Percentiles rank a stretch among this genome's conserved stretches.
Conservation (phyloP, 768 basidiomycete genomes). For the Tylopilus vinaceipallidus region DNA sequence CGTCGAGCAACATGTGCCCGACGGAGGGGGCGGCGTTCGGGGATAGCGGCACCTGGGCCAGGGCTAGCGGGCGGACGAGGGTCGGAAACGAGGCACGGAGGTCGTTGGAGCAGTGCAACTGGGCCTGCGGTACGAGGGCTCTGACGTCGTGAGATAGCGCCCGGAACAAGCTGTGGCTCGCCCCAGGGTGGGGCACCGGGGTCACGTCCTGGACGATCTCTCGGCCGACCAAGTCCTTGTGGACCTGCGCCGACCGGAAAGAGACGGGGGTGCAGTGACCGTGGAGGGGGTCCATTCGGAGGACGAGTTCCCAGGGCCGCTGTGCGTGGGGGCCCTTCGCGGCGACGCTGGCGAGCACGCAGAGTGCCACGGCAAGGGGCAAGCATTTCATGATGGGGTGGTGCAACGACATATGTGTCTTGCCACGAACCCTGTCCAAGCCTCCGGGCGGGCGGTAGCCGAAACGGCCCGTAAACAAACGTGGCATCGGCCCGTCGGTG, state of each 20-base stretch:
- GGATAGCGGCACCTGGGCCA: slow-evolving; percentile 13
- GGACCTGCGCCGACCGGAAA: slow-evolving; percentile 17
- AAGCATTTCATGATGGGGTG: slow-evolving; percentile 14
- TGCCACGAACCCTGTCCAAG: too few relatives aligned
- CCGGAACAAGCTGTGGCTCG: slow-evolving; percentile 15
- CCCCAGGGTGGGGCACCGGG: slow-evolving; percentile 5
- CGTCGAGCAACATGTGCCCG: slow-evolving; percentile 1
- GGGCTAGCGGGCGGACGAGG: neutral
- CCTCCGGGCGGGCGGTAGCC: too few relatives aligned
- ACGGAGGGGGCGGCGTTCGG: neutral
- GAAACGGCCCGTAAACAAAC: too few relatives aligned
- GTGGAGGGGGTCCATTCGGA: slow-evolving; percentile 17
- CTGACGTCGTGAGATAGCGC: slow-evolving; percentile 18
- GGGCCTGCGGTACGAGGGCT: slow-evolving; percentile 19
- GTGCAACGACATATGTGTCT: too few relatives aligned
- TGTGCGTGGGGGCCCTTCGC: slow-evolving; percentile 57
- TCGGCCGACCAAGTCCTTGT: slow-evolving; percentile 17
- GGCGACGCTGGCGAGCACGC: neutral
- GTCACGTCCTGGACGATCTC: slow-evolving; percentile 11
- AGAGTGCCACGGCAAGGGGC: slow-evolving; percentile 2
- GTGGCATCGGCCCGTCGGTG: too few relatives aligned
- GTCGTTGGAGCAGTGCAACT: slow-evolving; percentile 25
- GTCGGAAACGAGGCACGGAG: slow-evolving; percentile 3
- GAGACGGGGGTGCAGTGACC: slow-evolving; percentile 19
- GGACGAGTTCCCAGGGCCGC: slow-evolving; percentile 56